Percentiles rank a stretch among this genome's conserved stretches.
These are phyloP conservation scores for Daldinia grandis DNA, from an alignment of 495 filamentous ascomycete genomes.

Conservation along the genomic window DNA sequence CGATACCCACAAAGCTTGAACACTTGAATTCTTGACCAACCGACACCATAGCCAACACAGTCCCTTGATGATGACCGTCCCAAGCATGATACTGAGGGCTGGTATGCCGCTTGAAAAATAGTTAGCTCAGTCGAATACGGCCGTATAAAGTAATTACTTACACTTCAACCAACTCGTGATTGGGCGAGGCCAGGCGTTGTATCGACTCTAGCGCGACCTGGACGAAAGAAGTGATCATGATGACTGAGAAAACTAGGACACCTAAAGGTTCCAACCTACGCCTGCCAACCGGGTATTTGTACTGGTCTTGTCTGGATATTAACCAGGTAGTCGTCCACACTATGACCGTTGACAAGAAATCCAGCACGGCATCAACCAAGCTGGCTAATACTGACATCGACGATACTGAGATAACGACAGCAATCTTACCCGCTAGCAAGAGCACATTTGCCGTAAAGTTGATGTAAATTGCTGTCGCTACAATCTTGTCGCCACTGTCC, in stretches of 20 bases:
- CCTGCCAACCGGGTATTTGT: constrained; percentile 84
- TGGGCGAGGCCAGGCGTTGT: constrained; percentile 66
- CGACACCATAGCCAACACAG: constrained; percentile 93
- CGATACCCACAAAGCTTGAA: constrained; percentile 76
- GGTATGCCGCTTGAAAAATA: constrained; percentile 58
- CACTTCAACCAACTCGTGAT: constrained; percentile 77
- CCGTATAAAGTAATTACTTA: constrained; percentile 28
- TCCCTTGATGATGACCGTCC: constrained; percentile 82
- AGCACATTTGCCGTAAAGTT: constrained; percentile 86
- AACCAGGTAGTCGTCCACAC: constrained; percentile 83
- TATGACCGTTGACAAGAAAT: constrained; percentile 87
- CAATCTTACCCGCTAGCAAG: constrained; percentile 80
- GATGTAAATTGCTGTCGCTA: constrained; percentile 82
- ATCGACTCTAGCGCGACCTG: constrained; percentile 82
- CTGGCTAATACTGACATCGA: constrained; percentile 90
- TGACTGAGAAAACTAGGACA: constrained; percentile 79
- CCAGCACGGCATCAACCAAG: constrained; percentile 86
- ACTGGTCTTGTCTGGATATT: constrained; percentile 77
- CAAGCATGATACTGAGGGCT: constrained; percentile 81
- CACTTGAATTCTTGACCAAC: constrained; percentile 84
- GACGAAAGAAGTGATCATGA: constrained; percentile 88
- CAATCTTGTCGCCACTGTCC: constrained; percentile 71
- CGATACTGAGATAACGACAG: constrained; percentile 77
- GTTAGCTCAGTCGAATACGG: constrained; percentile 13
- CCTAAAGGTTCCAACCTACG: constrained; percentile 78